Evolutionary conservation across 2,329 filamentous ascomycete genomes (phyloP).

Genomic region (Dothiorella sarmentorum): DNA sequence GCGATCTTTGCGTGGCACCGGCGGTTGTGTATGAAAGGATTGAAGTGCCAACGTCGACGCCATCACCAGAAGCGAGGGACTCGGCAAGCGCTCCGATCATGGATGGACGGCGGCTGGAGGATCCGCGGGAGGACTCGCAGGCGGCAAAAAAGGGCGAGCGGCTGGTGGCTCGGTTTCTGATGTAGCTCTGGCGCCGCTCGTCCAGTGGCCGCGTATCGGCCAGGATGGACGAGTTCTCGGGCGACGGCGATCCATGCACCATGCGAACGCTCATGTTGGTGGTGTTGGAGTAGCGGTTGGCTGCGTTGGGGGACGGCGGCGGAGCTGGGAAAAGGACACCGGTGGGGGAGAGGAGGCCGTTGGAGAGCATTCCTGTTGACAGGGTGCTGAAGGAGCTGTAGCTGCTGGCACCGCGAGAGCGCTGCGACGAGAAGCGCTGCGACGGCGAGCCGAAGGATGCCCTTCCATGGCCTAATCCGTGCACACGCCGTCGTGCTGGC

Average conservation of each 20-base stretch:
- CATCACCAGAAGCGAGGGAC: background rate
- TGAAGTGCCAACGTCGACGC: background rate
- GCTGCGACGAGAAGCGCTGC: background rate
- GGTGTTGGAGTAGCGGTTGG: conserved; percentile 22
- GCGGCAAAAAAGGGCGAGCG: conserved; percentile 41
- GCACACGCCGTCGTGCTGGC: conserved; percentile 31
- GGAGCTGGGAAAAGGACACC: conserved; percentile 38
- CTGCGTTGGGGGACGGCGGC: conserved; percentile 25
- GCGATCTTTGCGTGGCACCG: background rate
- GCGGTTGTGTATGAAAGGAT: background rate
- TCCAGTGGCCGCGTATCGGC: conserved; percentile 37
- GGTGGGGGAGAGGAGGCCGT: conserved; percentile 31
- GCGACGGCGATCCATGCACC: conserved; percentile 30
- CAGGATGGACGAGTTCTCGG: conserved; percentile 30
- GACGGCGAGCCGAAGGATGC: conserved; percentile 21
- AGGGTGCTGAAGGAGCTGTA: conserved; percentile 37
- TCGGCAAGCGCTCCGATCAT: conserved; percentile 12
- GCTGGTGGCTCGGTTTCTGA: conserved; percentile 39
- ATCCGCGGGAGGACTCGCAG: conserved; percentile 28
- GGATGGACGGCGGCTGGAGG: conserved; percentile 22
- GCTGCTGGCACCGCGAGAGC: conserved; percentile 30
- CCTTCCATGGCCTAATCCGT: conserved; percentile 31
- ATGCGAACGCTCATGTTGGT: conserved; percentile 37
- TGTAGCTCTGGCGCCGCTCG: conserved; percentile 42
- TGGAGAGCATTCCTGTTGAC: conserved; percentile 35